phyloP scores from a whole-genome alignment of 2,329 filamentous ascomycete genomes.

The Fusarium marasasianum region DNA sequence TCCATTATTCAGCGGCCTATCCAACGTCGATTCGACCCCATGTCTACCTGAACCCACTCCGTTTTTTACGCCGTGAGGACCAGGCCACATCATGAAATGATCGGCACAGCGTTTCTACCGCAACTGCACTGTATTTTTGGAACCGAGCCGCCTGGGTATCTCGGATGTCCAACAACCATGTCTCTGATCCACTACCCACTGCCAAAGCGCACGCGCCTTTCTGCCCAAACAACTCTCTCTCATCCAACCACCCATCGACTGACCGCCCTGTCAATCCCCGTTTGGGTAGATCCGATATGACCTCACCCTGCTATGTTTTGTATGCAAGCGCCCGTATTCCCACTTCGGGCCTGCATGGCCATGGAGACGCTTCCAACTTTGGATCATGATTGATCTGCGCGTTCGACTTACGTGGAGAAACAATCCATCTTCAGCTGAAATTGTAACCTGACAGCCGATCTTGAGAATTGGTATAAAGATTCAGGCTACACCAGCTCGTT shows the following conservation, averaged over 20 bases:
- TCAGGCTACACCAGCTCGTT: not conserved
- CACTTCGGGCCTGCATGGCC: not conserved
- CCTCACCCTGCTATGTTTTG: constrained; percentile 23
- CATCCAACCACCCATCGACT: constrained; percentile 18
- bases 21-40: not conserved
- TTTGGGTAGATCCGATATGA: constrained; percentile 12
- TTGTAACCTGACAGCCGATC: not conserved
- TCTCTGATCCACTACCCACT: not conserved
- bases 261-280: constrained; percentile 18
- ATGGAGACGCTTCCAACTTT: constrained; percentile 7
- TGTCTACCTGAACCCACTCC: not conserved
- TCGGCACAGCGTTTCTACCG: not conserved
- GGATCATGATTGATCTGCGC: constrained; percentile 1
- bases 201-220: constrained; percentile 7
- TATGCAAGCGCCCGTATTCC: constrained; percentile 31
- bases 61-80: not conserved
- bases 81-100: constrained; percentile 24
- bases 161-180: not conserved
- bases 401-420: not conserved
- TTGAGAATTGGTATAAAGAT: constrained; percentile 15
- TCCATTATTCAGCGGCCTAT: constrained; percentile 3
- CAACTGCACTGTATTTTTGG: constrained; percentile 15
- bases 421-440: not conserved
- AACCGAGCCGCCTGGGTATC: not conserved
- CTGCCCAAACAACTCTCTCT: not conserved